Percentiles rank a stretch among this genome's conserved stretches.
Evolutionary conservation across 2,329 filamentous ascomycete genomes (phyloP).

Genomic region (Talaromyces piceae): DNA sequence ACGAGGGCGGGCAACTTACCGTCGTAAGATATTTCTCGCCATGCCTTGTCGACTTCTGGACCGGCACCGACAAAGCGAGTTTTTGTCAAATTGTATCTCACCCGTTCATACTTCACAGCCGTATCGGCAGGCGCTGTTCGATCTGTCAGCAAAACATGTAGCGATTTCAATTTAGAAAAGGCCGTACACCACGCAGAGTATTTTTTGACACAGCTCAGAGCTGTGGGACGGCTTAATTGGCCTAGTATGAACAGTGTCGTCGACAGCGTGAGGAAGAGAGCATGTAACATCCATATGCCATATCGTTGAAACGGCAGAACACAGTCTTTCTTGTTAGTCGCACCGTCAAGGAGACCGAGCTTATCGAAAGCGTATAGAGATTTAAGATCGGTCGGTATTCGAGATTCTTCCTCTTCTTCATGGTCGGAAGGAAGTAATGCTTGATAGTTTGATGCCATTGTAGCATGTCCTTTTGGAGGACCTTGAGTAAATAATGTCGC

Average conservation of each 20-base stretch:
- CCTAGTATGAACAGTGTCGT: neutral
- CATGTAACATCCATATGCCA: neutral
- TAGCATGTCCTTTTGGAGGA: too few species aligned
- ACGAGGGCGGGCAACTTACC: neutral
- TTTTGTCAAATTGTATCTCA: constrained; percentile 7
- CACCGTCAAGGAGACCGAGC: neutral
- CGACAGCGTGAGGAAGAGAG: neutral
- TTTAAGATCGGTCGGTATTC: too few species aligned
- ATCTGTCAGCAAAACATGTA: neutral
- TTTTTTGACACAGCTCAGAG: neutral
- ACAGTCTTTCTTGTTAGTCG: neutral
- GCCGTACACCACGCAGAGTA: neutral
- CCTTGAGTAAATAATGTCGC: too few species aligned
- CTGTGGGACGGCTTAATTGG: neutral
- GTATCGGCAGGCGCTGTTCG: neutral
- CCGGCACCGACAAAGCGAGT: constrained; percentile 2
- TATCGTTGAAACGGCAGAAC: neutral
- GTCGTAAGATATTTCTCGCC: constrained; percentile 9
- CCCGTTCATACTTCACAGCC: neutral
- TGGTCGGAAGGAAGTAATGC: too few species aligned
- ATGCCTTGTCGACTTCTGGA: constrained; percentile 4
- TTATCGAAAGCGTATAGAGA: neutral
- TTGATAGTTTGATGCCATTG: too few species aligned
- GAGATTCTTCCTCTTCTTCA: too few species aligned
- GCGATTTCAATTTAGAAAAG: too few species aligned